Percentiles rank a stretch among this genome's conserved stretches.
Evolutionary conservation across 345 rosid genomes (phyloP).

Genomic region (Brassica napus): DNA sequence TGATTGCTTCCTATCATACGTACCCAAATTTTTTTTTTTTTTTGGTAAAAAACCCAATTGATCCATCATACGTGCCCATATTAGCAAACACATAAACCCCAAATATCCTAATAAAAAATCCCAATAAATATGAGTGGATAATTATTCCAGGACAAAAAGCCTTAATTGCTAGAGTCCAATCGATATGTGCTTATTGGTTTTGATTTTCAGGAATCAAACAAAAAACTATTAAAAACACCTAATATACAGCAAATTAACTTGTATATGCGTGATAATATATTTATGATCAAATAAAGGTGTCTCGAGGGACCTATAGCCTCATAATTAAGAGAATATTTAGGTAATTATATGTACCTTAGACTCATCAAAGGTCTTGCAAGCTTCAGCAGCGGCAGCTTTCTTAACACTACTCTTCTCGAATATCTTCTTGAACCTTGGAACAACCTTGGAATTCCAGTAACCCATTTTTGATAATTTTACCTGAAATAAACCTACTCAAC

Average conservation of each 20-base stretch:
- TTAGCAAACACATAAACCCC: conserved; percentile 14
- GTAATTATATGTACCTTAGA: conserved; percentile 53
- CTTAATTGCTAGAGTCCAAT: conserved; percentile 16
- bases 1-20: conserved; percentile 57
- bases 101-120: neutral
- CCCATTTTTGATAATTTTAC: conserved; percentile 42
- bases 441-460: conserved; percentile 81
- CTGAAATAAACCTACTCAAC: conserved; percentile 5
- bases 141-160: conserved; percentile 22
- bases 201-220: conserved; percentile 29
- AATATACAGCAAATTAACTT: neutral
- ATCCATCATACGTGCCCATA: conserved; percentile 25
- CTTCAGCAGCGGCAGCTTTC: conserved; percentile 86
- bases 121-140: conserved; percentile 10
- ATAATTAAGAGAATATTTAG: neutral
- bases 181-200: conserved; percentile 3
- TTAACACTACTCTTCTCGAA: conserved; percentile 66
- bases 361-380: conserved; percentile 72
- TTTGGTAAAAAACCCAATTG: neutral
- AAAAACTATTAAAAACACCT: neutral
- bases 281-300: conserved; percentile 25
- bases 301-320: neutral
- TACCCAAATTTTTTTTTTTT: no score
- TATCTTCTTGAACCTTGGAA: conserved; percentile 78
- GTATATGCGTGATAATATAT: neutral